These are phyloP conservation scores for Irpex lacteus DNA, from an alignment of 1,284 basidiomycete genomes.

Conservation along the genomic window DNA sequence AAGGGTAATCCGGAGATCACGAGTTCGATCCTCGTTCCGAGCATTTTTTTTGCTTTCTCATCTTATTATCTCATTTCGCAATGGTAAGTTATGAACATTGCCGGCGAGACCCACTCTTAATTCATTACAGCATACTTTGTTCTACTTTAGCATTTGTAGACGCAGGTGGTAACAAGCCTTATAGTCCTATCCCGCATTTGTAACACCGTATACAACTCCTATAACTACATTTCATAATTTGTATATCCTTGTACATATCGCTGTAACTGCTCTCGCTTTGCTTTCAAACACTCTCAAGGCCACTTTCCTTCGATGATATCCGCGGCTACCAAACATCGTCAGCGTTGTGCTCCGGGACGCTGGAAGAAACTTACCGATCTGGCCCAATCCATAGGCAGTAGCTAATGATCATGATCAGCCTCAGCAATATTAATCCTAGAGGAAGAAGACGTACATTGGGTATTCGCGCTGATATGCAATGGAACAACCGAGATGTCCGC, in stretches of 20 bases:
- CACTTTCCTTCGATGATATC: conserved; percentile 1
- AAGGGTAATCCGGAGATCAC: background rate
- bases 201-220: too few species aligned
- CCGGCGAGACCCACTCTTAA: too few species aligned
- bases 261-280: too few species aligned
- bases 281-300: background rate
- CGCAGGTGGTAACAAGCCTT: too few species aligned
- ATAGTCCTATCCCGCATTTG: too few species aligned
- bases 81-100: too few species aligned
- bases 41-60: background rate
- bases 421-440: background rate
- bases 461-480: conserved; percentile 14
- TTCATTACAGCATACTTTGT: too few species aligned
- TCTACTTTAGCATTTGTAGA: too few species aligned
- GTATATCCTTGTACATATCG: too few species aligned
- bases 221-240: too few species aligned
- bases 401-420: background rate
- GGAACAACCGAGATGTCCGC: conserved; percentile 24
- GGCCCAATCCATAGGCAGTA: background rate
- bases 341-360: background rate
- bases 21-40: background rate
- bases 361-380: background rate
- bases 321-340: background rate
- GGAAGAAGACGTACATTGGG: conserved; percentile 6
- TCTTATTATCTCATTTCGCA: too few species aligned